phyloP scores from a whole-genome alignment of 257 asterid genomes.

The Solanum corneliomulleri region DNA sequence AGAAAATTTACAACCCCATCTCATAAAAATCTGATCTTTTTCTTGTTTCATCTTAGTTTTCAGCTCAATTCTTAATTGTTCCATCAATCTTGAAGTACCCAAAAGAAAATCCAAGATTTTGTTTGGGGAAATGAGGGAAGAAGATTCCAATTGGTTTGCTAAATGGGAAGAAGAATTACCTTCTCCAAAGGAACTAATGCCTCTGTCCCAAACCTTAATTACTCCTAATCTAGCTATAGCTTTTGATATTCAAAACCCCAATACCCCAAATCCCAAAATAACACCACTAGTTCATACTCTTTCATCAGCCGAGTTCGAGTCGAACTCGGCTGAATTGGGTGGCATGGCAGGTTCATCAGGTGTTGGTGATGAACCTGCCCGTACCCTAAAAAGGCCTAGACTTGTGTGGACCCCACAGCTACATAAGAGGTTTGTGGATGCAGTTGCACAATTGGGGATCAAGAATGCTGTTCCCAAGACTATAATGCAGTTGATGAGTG shows the following conservation, averaged over 20 bases:
- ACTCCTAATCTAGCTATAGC: constrained; percentile 66
- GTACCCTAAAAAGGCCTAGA: constrained; percentile 37
- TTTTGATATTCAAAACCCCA: constrained; percentile 48
- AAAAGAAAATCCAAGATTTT: background rate
- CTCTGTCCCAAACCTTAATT: constrained; percentile 67
- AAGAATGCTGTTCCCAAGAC: constrained; percentile 47
- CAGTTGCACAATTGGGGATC: constrained; percentile 41
- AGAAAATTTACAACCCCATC: background rate
- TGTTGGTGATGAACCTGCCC: constrained; percentile 27
- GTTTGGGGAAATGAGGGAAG: constrained; percentile 50
- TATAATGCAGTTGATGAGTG: constrained; percentile 48
- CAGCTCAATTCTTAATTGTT: background rate
- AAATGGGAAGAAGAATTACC: constrained; percentile 86
- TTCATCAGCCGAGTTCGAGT: constrained; percentile 42
- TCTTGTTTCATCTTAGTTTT: background rate
- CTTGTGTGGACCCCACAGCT: constrained; percentile 52
- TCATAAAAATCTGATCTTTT: background rate
- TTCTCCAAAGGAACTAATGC: constrained; percentile 68
- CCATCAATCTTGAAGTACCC: background rate
- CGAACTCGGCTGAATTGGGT: constrained; percentile 42
- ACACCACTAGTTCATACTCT: constrained; percentile 25
- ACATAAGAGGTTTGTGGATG: constrained; percentile 43
- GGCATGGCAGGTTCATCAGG: constrained; percentile 20
- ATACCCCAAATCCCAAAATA: constrained; percentile 16
- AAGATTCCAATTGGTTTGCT: constrained; percentile 71